A percentile compares a stretch with the other conserved stretches of the same genome.
phyloP scores from a whole-genome alignment of 768 basidiomycete genomes.

The Kwoniella pini region DNA sequence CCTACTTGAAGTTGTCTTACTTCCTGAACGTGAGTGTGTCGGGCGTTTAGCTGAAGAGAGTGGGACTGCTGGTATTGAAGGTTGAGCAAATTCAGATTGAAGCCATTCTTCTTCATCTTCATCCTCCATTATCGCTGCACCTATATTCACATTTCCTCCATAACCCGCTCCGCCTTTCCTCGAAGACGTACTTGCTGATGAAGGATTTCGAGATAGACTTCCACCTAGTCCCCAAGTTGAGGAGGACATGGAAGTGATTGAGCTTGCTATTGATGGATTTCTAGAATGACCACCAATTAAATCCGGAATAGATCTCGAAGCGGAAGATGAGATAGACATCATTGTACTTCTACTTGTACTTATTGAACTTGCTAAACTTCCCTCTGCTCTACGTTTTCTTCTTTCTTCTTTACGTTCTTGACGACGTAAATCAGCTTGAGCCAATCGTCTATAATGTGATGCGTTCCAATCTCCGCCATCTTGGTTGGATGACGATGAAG shows the following conservation, averaged over 20 bases:
- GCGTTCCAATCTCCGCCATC: slow-evolving; percentile 37
- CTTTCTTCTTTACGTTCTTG: slow-evolving; percentile 45
- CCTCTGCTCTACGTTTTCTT: slow-evolving; percentile 39
- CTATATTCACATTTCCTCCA: slow-evolving; percentile 28
- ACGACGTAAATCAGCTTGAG: slow-evolving; percentile 44
- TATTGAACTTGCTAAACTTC: slow-evolving; percentile 21
- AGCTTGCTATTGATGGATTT: slow-evolving; percentile 36
- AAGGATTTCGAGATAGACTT: slow-evolving; percentile 36
- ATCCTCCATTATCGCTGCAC: slow-evolving; percentile 40
- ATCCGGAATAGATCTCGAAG: slow-evolving; percentile 38
- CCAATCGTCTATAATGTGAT: slow-evolving; percentile 51
- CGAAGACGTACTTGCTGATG: slow-evolving; percentile 33
- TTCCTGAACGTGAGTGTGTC: slow-evolving; percentile 7
- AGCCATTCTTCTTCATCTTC: slow-evolving; percentile 46
- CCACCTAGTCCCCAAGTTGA: slow-evolving; percentile 25
- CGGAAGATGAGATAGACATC: slow-evolving; percentile 32
- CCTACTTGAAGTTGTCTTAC: slow-evolving; percentile 5
- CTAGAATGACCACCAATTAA: slow-evolving; percentile 35
- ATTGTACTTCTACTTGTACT: slow-evolving; percentile 28
- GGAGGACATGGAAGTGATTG: slow-evolving; percentile 32
- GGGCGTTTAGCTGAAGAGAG: slow-evolving; percentile 9
- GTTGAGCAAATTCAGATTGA: slow-evolving; percentile 19
- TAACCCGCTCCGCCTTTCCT: slow-evolving; percentile 19
- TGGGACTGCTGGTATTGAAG: slow-evolving; percentile 10
- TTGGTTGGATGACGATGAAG: slow-evolving; percentile 12